phyloP scores from a whole-genome alignment of 2,329 filamentous ascomycete genomes.

The Pyricularia sp. region DNA sequence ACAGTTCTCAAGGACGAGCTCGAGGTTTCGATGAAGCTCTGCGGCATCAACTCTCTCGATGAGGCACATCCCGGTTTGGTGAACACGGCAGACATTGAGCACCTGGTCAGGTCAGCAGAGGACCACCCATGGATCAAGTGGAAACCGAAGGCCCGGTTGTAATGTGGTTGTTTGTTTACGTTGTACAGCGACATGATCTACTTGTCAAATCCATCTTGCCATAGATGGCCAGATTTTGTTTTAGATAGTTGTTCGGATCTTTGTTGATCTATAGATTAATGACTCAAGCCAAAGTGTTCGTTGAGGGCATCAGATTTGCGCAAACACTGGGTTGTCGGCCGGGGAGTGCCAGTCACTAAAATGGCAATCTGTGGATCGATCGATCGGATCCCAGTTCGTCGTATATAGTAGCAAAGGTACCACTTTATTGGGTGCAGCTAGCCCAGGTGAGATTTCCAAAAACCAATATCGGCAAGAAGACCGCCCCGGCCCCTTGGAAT shows the following conservation, averaged over 20 bases:
- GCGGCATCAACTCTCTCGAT: conserved; percentile 12
- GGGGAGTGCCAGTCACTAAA: neutral
- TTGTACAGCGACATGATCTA: neutral
- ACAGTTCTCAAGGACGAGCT: conserved; percentile 24
- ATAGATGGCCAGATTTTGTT: neutral
- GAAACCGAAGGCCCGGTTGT: conserved; percentile 2
- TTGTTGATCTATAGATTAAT: neutral
- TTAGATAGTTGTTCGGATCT: neutral
- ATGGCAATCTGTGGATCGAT: too few relatives aligned
- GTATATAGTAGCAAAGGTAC: neutral
- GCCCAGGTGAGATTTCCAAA: neutral
- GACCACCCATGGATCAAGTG: conserved; percentile 3
- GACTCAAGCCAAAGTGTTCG: neutral
- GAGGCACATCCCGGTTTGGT: conserved; percentile 11
- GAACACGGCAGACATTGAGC: conserved; percentile 13
- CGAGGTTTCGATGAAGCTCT: conserved; percentile 23
- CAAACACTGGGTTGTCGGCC: neutral
- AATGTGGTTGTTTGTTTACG: neutral
- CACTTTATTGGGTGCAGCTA: neutral
- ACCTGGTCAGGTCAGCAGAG: conserved; percentile 6
- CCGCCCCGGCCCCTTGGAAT: neutral
- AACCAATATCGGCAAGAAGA: neutral
- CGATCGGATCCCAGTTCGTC: neutral
- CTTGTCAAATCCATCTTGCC: neutral
- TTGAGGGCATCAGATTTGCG: neutral